Base-by-base conservation (phyloP, 1,139 yeast genomes). In the Lodderomyces jiufengensis region DNA sequence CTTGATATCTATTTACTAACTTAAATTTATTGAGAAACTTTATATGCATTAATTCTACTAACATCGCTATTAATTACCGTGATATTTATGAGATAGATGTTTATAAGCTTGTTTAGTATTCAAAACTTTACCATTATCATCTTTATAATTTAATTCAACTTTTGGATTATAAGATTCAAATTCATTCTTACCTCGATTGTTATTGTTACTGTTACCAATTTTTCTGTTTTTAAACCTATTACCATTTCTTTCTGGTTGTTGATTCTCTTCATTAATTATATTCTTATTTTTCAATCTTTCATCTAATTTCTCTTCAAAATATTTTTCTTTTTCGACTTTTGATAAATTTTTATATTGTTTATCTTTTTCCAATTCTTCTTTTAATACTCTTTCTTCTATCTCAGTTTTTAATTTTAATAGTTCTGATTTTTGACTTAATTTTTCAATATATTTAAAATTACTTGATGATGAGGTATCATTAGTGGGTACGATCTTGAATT, bases 81-180 rank as follows among this genome's bases (percentile, higher is more conserved):
- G 97, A 61, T 87, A 90, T 47, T 82, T 81, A 47, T 85, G 95
- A 1, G 96, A 86, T 38, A 88, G 55, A 42, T 79, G 78, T 59
- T 87, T 90, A 63, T 80, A 90, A 0, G 97, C 97, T 44, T 84
- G 85, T 54, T 84, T 87, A 2, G 80, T 70, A 31, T 70, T 65
- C 35, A 92, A 59, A 15, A 68, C 69, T 33, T 78, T 69, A 1
- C 97, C 97, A 5, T 65, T 54, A 28, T 80, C 85, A 55, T 90
- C 96, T 32, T 69, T 71, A 55, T 88, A 86, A 26, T 69, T 71
- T 7, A 90, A 54, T 15, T 71, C 65, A 14, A 90, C 75, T 5
- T 73, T 66, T 0, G 96, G 95, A 38, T 77, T 74, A 57, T 84
- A 84, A 35, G 65, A 50, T 16, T 58, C 55, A 30, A 35, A 33